Percentiles rank a stretch among this genome's conserved stretches.
Conservation (phyloP, 1,284 basidiomycete genomes). For the Singerocomus inundabilis region DNA sequence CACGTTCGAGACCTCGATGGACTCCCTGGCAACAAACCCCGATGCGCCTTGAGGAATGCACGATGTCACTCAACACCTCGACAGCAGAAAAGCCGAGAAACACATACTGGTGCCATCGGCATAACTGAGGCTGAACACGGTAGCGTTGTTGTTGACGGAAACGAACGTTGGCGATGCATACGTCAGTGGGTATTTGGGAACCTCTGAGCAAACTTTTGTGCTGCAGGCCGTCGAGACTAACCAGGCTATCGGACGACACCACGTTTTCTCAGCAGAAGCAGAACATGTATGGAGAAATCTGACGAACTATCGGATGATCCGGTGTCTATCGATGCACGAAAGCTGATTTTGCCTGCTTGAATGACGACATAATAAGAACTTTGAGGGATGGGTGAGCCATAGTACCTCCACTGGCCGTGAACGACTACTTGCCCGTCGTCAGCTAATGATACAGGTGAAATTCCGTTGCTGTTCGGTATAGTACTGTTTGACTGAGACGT, state of each 20-base stretch:
- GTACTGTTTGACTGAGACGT: conserved; percentile 13
- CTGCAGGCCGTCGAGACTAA: conserved; percentile 61
- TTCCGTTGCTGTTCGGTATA: conserved; percentile 28
- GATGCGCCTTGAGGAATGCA: conserved; percentile 45
- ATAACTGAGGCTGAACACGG: conserved; percentile 57
- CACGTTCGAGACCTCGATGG: conserved; percentile 55
- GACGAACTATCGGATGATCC: conserved; percentile 52
- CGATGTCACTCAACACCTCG: conserved; percentile 5
- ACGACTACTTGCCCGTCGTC: conserved; percentile 44
- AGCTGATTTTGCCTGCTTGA: conserved; percentile 56
- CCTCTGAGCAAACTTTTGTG: conserved; percentile 47
- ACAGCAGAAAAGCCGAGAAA: background rate
- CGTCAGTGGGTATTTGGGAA: conserved; percentile 65
- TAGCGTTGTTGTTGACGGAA: conserved; percentile 57
- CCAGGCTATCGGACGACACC: conserved; percentile 46
- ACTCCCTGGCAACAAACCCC: conserved; percentile 69
- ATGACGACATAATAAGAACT: conserved; percentile 69
- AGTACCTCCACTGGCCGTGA: conserved; percentile 4
- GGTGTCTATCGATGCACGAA: conserved; percentile 72
- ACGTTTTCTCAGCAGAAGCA: conserved; percentile 2
- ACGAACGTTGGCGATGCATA: conserved; percentile 66
- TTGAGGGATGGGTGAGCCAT: conserved; percentile 16
- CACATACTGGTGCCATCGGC: conserved; percentile 61
- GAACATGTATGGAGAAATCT: background rate
- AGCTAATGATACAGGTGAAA: conserved; percentile 42